Evolutionary conservation across 139 green algal genomes (phyloP).

Genomic region (Marvania coccoides): DNA sequence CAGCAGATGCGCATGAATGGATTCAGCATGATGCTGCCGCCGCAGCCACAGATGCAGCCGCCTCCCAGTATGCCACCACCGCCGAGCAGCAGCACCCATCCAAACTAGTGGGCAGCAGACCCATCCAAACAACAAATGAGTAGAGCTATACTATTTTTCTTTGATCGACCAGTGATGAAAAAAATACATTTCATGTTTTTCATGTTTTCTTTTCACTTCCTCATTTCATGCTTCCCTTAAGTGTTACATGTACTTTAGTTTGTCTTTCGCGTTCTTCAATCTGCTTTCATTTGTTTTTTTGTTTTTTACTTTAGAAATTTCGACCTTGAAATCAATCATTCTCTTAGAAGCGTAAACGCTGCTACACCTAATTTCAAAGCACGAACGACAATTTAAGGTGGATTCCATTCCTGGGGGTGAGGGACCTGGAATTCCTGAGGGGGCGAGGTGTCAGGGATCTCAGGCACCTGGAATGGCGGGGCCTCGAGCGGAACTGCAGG

Average conservation of each 20-base stretch:
- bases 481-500: background rate
- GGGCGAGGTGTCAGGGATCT: background rate
- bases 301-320: background rate
- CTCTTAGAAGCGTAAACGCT: too few species aligned
- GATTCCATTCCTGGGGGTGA: background rate
- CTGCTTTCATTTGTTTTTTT: background rate
- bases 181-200: too few species aligned
- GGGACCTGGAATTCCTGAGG: background rate
- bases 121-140: too few species aligned
- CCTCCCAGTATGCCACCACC: background rate
- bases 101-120: too few species aligned
- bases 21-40: background rate
- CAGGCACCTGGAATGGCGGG: background rate
- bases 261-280: too few species aligned
- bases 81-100: too few species aligned
- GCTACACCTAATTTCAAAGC: too few species aligned
- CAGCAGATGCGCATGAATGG: background rate
- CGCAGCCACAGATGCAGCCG: background rate
- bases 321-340: too few species aligned
- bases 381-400: too few species aligned
- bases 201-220: background rate
- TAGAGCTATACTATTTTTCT: too few species aligned
- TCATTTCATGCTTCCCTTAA: background rate
- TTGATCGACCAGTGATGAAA: too few species aligned
- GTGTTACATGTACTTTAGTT: too few species aligned